Base-by-base conservation (phyloP, 2,329 filamentous ascomycete species). In the Curvularia spicifera region DNA sequence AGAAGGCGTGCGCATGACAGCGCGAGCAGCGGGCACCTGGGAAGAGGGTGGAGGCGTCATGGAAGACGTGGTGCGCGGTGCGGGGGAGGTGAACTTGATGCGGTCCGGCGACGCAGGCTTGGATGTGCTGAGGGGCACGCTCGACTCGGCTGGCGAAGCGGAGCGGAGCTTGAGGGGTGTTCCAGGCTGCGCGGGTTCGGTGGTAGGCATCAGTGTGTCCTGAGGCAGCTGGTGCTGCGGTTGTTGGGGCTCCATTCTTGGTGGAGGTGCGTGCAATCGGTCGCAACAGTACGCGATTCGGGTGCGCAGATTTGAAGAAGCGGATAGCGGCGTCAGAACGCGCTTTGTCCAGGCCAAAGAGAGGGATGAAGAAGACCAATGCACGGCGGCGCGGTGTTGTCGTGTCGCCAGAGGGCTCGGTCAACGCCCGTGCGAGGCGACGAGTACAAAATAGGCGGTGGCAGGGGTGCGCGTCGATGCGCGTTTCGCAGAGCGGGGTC, bases 1-100 rank as follows among this genome's bases (percentile, higher is more conserved):
- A 10, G 84, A 84, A 10, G 85, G 80, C 29, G 82, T 82, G 47
- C 80, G 76, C 45, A 69, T 65, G 56, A 74, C 56, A 71, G 71
- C 52, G 75, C 78, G 66, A 75, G 78, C 56, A 63, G 68, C 60
- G 44, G 81, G 80, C 7, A 83, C 70, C 68, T 89, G 87, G 2
- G 85, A 84, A 2, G 87, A 89, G 9, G 86, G 86, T 24, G 87
- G 87, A 12, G 87, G 86, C 12, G 87, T 89, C 78, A 87, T 84
- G n/a, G 83, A 83, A 20, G 80, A 82, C 45, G 78, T 75, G 24
- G 77, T 76, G 35, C 77, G 79, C 10, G 79, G 80, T 22, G 80
- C 67, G 78, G 68, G 77, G 71, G 69, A 77, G 12, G 68, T 63
- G 57, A 71, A 74, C 59, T 76, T 78, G 58, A 56, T 57, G 33